Evolutionary conservation across 2,329 filamentous ascomycete genomes (phyloP).

Genomic region (Emericellopsis cladophorae): DNA sequence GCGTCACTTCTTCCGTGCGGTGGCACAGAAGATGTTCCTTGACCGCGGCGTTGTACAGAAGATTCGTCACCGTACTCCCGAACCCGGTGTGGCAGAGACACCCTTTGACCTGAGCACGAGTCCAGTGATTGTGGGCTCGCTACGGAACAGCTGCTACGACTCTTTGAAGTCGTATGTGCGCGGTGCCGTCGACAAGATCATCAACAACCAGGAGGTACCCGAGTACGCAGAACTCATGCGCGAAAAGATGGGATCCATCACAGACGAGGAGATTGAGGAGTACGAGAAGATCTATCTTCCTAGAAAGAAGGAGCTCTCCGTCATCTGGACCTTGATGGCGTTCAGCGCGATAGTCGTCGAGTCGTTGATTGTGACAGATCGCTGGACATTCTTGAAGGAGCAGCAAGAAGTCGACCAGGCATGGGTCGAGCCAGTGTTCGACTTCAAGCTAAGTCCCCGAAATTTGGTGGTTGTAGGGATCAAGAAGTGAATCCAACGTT

Average conservation of each 20-base stretch:
- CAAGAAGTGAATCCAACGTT: slow-evolving; percentile 40
- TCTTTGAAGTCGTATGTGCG: slow-evolving; percentile 68
- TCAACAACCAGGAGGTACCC: slow-evolving; percentile 40
- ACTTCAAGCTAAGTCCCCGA: slow-evolving; percentile 72
- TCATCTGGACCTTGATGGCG: slow-evolving; percentile 92
- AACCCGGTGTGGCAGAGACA: slow-evolving; percentile 10
- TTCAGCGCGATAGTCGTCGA: slow-evolving; percentile 86
- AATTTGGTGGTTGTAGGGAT: slow-evolving; percentile 91
- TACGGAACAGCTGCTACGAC: slow-evolving; percentile 67
- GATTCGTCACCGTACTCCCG: slow-evolving; percentile 25
- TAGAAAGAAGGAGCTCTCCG: slow-evolving; percentile 68
- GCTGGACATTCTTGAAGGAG: slow-evolving; percentile 78
- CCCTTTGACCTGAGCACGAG: slow-evolving; percentile 50
- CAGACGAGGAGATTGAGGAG: slow-evolving; percentile 58
- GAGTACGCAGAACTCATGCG: slow-evolving; percentile 47
- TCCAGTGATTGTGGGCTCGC: slow-evolving; percentile 75
- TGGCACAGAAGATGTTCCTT: slow-evolving; percentile 85
- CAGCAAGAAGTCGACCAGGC: slow-evolving; percentile 58
- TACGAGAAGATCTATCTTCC: slow-evolving; percentile 56
- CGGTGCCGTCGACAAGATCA: slow-evolving; percentile 68
- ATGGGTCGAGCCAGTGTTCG: slow-evolving; percentile 92
- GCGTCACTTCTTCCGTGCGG: slow-evolving; percentile 81
- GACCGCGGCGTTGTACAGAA: slow-evolving; percentile 67
- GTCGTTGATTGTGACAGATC: slow-evolving; percentile 78
- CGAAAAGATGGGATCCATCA: slow-evolving; percentile 54